A percentile compares a stretch with the other conserved stretches of the same genome.
phyloP scores from a whole-genome alignment of 1,284 basidiomycete species.

The Golubevia pallescens region DNA sequence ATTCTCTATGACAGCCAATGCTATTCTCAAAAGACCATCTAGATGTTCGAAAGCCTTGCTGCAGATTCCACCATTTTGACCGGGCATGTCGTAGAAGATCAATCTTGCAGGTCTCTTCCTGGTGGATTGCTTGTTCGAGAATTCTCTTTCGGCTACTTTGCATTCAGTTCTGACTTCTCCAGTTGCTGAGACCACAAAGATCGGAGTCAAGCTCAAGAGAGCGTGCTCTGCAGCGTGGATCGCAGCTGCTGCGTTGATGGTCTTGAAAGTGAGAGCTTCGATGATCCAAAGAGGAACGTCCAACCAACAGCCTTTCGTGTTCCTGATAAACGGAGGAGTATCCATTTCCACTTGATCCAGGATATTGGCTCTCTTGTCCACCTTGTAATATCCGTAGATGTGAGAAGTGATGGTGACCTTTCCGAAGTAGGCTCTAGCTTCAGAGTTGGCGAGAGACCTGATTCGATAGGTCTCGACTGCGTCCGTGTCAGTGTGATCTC shows the following conservation, averaged over 20 bases:
- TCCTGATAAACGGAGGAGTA: conserved; percentile 78
- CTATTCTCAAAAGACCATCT: conserved; percentile 72
- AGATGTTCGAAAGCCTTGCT: conserved; percentile 83
- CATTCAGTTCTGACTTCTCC: conserved; percentile 83
- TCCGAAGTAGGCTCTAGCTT: conserved; percentile 75
- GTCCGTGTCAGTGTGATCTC: conserved; percentile 73
- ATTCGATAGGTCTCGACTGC: conserved; percentile 80
- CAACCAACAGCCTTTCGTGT: conserved; percentile 82
- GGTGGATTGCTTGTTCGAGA: conserved; percentile 70
- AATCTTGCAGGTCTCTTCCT: conserved; percentile 82
- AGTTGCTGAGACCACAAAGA: conserved; percentile 72
- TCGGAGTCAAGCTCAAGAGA: conserved; percentile 72
- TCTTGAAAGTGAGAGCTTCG: conserved; percentile 69
- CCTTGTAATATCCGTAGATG: conserved; percentile 71
- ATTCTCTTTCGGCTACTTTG: conserved; percentile 78
- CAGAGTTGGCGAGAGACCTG: conserved; percentile 72
- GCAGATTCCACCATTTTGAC: conserved; percentile 75
- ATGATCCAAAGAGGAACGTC: conserved; percentile 74
- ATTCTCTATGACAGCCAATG: conserved; percentile 72
- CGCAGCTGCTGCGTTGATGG: conserved; percentile 75
- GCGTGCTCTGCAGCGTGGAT: conserved; percentile 87
- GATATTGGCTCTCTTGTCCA: conserved; percentile 68
- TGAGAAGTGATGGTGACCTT: conserved; percentile 74
- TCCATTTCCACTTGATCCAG: conserved; percentile 81
- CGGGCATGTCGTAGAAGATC: conserved; percentile 80